phyloP scores from a whole-genome alignment of 176 grass and related monocot genomes.

The Alloteropsis semialata region DNA sequence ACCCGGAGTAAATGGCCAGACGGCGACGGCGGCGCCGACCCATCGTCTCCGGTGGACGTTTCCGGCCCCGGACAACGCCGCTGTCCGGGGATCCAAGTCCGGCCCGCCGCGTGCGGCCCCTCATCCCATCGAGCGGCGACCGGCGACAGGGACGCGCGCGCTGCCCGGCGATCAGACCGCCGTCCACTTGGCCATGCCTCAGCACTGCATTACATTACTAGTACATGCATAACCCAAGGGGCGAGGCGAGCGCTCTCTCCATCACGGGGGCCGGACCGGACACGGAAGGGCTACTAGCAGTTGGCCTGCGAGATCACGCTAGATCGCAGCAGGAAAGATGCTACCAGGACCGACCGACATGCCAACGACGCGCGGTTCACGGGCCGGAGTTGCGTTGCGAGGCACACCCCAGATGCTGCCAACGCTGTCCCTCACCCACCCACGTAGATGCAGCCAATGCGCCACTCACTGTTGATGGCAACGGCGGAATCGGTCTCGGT shows the following conservation, averaged over 20 bases:
- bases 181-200: neutral
- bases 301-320: constrained; percentile 23
- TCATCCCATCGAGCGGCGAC: too few relatives aligned
- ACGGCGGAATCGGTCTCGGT: too few relatives aligned
- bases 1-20: neutral
- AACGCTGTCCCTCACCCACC: neutral
- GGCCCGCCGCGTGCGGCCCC: neutral
- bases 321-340: neutral
- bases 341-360: too few relatives aligned
- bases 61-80: neutral
- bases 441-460: neutral
- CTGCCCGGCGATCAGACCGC: neutral
- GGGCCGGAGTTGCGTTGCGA: constrained; percentile 12
- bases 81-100: neutral
- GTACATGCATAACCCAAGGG: too few relatives aligned
- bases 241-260: neutral
- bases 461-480: neutral
- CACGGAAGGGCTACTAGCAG: neutral
- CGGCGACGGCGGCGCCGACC: neutral
- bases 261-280: neutral
- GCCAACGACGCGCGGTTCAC: constrained; percentile 6
- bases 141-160: neutral
- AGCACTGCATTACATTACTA: too few relatives aligned
- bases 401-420: neutral
- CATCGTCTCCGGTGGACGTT: neutral